Base-by-base conservation (phyloP, 352 stramenopile genomes). In the Phytopythium ostracodes region DNA sequence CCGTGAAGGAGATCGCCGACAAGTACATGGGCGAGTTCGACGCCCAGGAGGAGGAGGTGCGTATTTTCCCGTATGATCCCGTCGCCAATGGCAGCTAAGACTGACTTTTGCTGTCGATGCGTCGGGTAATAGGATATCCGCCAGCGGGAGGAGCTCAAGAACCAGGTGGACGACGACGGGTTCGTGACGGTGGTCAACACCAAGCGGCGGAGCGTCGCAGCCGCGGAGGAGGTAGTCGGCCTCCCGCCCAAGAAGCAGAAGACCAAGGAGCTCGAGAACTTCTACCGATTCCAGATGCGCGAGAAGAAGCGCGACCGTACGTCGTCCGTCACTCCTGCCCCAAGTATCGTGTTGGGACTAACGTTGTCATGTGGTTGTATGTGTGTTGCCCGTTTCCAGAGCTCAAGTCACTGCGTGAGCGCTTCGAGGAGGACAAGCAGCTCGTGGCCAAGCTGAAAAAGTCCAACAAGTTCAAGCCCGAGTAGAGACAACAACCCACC, bases 231-330 rank as follows among this genome's bases (percentile, higher is more conserved):
- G 9, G 68, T 84, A n/a, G 56, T 89, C 36, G 60, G 63, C 2
- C 72, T 71, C 35, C 81, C 80, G 2, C 72, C 75, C 9, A 95
- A 93, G 81, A 95, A 91, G 63, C 80, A 90, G 53, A 95, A 95
- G 70, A 70, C 68, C 55, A 95, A 95, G 65, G 82, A 93, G 59
- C 63, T 91, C 25, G 61, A 81, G 27, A 84, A 93, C 64, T 95
- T 95, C 55, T 95, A 95, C 64, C 80, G 84, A 31, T 95, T 95
- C 72, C 86, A 95, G 66, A 86, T 88, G 57, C 79, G 86, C 56
- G 86, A 95, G 71, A 90, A 89, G 68, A 92, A 92, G 64, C 82
- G 86, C 71, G 81, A 83, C 50, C 86, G 85, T 94, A 76, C 66
- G 82, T 91, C 46, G 4, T 5, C 6, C 3, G 2, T 11, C 14